phyloP scores from a whole-genome alignment of 2,329 filamentous ascomycete species.

The Penicillium freii region DNA sequence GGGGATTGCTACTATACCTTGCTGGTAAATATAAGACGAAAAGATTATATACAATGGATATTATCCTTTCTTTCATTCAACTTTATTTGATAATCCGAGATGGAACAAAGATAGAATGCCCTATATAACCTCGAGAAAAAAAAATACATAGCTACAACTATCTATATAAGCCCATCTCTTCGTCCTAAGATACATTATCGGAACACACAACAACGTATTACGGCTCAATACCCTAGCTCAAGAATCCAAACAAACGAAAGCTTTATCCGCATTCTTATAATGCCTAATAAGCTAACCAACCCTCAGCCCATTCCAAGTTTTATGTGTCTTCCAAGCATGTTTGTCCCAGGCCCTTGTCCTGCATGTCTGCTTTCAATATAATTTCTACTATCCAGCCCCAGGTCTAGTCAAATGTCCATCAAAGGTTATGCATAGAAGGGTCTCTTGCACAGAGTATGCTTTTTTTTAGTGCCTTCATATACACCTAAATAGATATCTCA shows the following conservation, averaged over 20 bases:
- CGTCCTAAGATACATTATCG: not conserved
- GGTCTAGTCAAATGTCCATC: not conserved
- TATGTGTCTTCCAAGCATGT: too few species aligned
- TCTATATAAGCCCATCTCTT: not conserved
- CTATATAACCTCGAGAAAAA: not conserved
- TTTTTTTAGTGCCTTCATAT: too few species aligned
- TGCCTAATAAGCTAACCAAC: not conserved
- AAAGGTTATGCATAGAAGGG: too few species aligned
- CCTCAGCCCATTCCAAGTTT: not conserved
- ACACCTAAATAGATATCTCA: too few species aligned
- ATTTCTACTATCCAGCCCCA: too few species aligned
- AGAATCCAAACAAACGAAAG: not conserved
- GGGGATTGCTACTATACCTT: too few species aligned
- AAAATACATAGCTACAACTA: too few species aligned
- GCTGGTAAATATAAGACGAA: too few species aligned
- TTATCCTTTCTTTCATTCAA: not conserved
- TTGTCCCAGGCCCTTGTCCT: too few species aligned
- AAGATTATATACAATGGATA: not conserved
- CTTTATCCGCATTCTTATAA: not conserved
- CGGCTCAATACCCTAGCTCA: not conserved
- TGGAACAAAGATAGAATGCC: not conserved
- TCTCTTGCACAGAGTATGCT: too few species aligned
- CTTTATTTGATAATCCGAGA: not conserved
- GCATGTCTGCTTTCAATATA: not conserved
- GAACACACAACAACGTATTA: not conserved